Base-by-base conservation (phyloP, 371 early-diverging fungal genomes). In the Zancudomyces culisetae region DNA sequence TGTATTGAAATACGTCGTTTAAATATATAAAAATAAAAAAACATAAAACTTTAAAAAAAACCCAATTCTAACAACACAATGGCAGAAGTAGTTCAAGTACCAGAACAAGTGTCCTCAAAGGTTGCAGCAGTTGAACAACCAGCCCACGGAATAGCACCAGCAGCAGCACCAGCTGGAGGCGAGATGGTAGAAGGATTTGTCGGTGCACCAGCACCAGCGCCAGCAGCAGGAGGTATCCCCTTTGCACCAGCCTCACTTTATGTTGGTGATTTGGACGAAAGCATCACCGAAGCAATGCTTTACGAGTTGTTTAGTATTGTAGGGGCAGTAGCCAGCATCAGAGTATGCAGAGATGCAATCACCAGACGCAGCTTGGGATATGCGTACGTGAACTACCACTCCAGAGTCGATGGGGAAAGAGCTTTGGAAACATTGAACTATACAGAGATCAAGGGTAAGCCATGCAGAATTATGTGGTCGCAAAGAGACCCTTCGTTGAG, bases 381-480 rank as follows among this genome's bases (percentile, higher is more conserved):
- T 72, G 95, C 92, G 54, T 97, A 97, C 69, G 95, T 97, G 67
- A 97, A 97, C 87, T 95, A 79, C 68, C 82, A 80, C 68, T 81
- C 77, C 61, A 70, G 70, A 49, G 69, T 63, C 42, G 84, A 86
- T 72, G 83, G 60, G 55, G 90, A 93, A 68, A 80, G 87, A 61
- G 98, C 98, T 53, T 72, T 95, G 61, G 92, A 94, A 61, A 68
- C 76, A 55, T 74, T 97, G 55, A 97, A 97, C 83, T 94, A 92
- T 76, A 82, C 88, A 50, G 70, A 77, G 66, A 80, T 97, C 68
- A 90, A 89, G 78, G 90, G 86, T 58, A 80, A 81, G 60, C 79
- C 91, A 49, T 92, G 95, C 74, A 90, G 98, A 59, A 92, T 98
- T 70, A 98, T 98, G 98, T 98, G 95, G 95, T 90, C 91, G 52